These are phyloP conservation scores for Magnaporthiopsis rhizophila DNA, from an alignment of 2,329 filamentous ascomycete species.

Conservation along the genomic window DNA sequence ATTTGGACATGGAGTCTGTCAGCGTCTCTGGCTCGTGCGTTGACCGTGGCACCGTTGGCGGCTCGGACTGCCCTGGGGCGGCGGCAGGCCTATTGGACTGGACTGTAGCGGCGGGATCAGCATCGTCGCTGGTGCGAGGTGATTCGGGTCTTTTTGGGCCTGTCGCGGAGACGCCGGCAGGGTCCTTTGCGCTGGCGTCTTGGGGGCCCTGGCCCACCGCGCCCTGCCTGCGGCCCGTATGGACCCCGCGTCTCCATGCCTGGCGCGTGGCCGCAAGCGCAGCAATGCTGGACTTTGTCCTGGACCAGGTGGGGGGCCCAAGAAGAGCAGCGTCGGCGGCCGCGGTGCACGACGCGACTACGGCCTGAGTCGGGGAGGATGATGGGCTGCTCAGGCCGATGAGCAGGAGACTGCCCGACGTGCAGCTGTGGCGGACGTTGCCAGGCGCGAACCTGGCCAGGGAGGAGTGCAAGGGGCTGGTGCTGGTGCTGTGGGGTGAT, in stretches of 20 bases:
- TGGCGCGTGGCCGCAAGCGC: constrained; percentile 26
- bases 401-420: constrained; percentile 46
- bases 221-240: constrained; percentile 17
- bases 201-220: neutral
- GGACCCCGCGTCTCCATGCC: constrained; percentile 26
- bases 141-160: constrained; percentile 8
- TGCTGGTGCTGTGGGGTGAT: constrained; percentile 26
- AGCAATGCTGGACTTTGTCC: constrained; percentile 23
- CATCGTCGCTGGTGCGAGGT: constrained; percentile 9
- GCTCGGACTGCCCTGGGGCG: constrained; percentile 15
- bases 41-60: neutral
- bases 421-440: constrained; percentile 41
- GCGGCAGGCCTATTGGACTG: constrained; percentile 5
- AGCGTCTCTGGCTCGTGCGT: constrained; percentile 28
- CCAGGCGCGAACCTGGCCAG: constrained; percentile 37
- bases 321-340: constrained; percentile 28
- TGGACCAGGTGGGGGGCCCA: constrained; percentile 18
- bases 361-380: constrained; percentile 27
- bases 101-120: constrained; percentile 8
- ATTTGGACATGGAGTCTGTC: constrained; percentile 47
- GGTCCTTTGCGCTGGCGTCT: neutral
- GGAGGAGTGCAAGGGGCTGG: constrained; percentile 44
- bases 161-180: constrained; percentile 2
- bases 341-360: constrained; percentile 30
- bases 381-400: constrained; percentile 34